Conservation (phyloP, 1,284 basidiomycete genomes). For the Pyrrhoderma lamaoense region DNA sequence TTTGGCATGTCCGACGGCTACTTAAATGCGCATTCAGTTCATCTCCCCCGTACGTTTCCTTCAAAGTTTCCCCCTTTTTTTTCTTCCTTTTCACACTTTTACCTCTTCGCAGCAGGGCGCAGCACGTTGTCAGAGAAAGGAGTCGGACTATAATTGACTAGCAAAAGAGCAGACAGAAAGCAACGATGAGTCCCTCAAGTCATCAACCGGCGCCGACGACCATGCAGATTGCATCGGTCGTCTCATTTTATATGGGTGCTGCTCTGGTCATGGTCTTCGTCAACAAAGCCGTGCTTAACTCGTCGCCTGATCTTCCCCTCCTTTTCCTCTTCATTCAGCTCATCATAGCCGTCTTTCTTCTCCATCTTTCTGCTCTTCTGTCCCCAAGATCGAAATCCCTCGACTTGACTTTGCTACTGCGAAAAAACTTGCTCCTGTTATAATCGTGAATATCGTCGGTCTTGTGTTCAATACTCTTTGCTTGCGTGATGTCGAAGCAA, state of each 20-base stretch:
- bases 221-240: conserved; percentile 59
- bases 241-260: conserved; percentile 69
- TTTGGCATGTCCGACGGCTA: neutral
- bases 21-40: neutral
- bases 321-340: conserved; percentile 66
- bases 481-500: conserved; percentile 66
- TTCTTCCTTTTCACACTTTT: conserved; percentile 1
- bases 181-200: conserved; percentile 23
- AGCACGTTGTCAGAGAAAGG: neutral
- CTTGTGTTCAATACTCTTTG: conserved; percentile 74
- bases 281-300: conserved; percentile 71
- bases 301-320: conserved; percentile 58
- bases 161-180: conserved; percentile 3
- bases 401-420: conserved; percentile 42
- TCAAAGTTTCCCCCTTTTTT: no score
- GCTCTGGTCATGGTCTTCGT: conserved; percentile 44
- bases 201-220: conserved; percentile 27
- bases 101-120: neutral
- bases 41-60: neutral
- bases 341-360: conserved; percentile 56
- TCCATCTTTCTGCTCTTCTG: conserved; percentile 40
- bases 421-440: conserved; percentile 55
- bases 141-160: neutral
- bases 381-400: conserved; percentile 49
- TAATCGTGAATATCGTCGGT: conserved; percentile 60